A percentile compares a stretch with the other conserved stretches of the same genome.
Conservation (phyloP, 2,329 filamentous ascomycete species). For the Dactylonectria estremocensis region DNA sequence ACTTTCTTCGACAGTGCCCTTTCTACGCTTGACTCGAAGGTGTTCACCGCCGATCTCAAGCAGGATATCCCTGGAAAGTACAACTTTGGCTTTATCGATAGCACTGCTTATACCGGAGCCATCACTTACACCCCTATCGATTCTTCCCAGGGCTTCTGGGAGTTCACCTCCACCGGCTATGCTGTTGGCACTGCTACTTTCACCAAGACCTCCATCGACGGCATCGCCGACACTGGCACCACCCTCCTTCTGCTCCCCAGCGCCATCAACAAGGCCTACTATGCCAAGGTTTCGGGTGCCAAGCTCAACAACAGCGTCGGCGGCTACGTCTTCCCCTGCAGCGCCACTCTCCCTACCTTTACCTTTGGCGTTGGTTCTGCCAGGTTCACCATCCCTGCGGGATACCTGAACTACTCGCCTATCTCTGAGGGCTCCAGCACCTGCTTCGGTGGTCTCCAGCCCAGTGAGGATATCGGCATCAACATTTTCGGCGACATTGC, state of each 20-base stretch:
- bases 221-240: slow-evolving; percentile 74
- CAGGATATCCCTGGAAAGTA: slow-evolving; percentile 72
- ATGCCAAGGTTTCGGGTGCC: slow-evolving; percentile 62
- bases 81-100: slow-evolving; percentile 81
- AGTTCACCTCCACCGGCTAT: slow-evolving; percentile 60
- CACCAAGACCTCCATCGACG: slow-evolving; percentile 50
- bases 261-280: slow-evolving; percentile 65
- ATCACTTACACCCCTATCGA: slow-evolving; percentile 76
- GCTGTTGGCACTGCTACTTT: slow-evolving; percentile 44
- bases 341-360: slow-evolving; percentile 62
- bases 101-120: slow-evolving; percentile 72
- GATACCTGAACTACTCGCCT: slow-evolving; percentile 68
- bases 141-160: slow-evolving; percentile 74
- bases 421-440: slow-evolving; percentile 42
- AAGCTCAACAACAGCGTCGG: slow-evolving; percentile 57
- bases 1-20: slow-evolving; percentile 60
- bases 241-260: slow-evolving; percentile 74
- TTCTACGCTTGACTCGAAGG: slow-evolving; percentile 38
- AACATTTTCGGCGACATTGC: slow-evolving; percentile 77
- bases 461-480: slow-evolving; percentile 58
- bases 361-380: slow-evolving; percentile 70
- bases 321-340: slow-evolving; percentile 65
- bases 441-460: slow-evolving; percentile 81
- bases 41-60: slow-evolving; percentile 81
- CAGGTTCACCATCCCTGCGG: slow-evolving; percentile 70